Base-by-base conservation (phyloP, 2,329 filamentous ascomycete genomes). In the Teratosphaeria gauchensis region DNA sequence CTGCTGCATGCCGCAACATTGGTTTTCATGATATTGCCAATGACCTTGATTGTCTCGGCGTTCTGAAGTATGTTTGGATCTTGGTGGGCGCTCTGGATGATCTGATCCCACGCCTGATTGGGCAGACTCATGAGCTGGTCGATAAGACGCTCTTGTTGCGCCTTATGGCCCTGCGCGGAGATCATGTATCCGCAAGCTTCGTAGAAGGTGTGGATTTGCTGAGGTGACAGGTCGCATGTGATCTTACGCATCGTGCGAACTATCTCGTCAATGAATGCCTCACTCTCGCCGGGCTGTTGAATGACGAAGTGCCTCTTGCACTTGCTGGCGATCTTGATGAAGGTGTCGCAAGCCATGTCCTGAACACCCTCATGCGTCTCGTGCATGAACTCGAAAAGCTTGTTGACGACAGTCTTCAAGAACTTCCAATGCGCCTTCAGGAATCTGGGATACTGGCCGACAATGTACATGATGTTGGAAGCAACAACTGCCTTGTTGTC, bases 401-500 rank as follows among this genome's bases (percentile, higher is more conserved):
- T 99, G 78, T 99, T 99, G 70, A 99, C 94, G 19, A 99, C 94
- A 2, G 94, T 99, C 84, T 99, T 99, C 58, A 99, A 80, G 77
- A 99, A 99, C 74, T 99, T 99, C 94, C 94, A 99, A 75, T 99
- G 94, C 1, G 94, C 94, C 79, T 99, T 99, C 68, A 99, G 79
- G 78, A 99, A 99, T 21, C 94, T 89, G 42, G 94, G 94, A 72
- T 99, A 99, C 72, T 99, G 94, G 60, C 94, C 94, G 62, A 99
- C 94, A 77, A 99, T 99, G 74, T 99, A 99, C 94, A 99, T 99
- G 71, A 99, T 99, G 77, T 99, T 99, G 77, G 90, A 96, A 63
- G 94, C 94, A 48, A 99, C 94, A 9, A 99, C 94, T 12, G 94
- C 94, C 74, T 99, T 99, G 82, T 99, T 99, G 78, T 99, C 94